Percentiles rank a stretch among this genome's conserved stretches.
Evolutionary conservation across 2,329 filamentous ascomycete genomes (phyloP).

Genomic region (Aspergillus quadrilineatus): DNA sequence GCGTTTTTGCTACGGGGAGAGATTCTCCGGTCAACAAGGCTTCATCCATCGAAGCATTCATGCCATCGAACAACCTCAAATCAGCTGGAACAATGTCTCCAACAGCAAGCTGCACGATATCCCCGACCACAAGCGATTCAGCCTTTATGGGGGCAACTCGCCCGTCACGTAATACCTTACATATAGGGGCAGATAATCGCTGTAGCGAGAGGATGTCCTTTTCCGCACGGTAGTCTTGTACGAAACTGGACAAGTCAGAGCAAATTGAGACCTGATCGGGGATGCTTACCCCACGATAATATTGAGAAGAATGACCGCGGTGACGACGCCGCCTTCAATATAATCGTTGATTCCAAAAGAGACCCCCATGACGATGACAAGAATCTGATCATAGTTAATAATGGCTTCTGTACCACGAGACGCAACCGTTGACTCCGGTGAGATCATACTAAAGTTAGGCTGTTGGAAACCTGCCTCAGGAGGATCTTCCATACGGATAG

Average conservation of each 20-base stretch:
- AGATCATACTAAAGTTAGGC: slow-evolving; percentile 62
- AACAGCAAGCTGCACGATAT: slow-evolving; percentile 53
- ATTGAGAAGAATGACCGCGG: slow-evolving; percentile 59
- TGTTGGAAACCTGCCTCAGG: slow-evolving; percentile 74
- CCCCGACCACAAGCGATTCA: slow-evolving; percentile 60
- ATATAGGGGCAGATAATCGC: slow-evolving; percentile 56
- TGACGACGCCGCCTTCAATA: slow-evolving; percentile 60
- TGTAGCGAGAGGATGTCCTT: slow-evolving; percentile 60
- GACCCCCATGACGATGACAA: slow-evolving; percentile 71
- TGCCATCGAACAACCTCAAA: slow-evolving; percentile 54
- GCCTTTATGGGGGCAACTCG: slow-evolving; percentile 53
- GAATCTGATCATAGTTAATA: slow-evolving; percentile 53
- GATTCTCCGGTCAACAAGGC: slow-evolving; percentile 63
- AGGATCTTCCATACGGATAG: slow-evolving; percentile 73
- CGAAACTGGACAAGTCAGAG: slow-evolving; percentile 40
- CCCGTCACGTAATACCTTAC: slow-evolving; percentile 57
- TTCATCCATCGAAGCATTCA: slow-evolving; percentile 74
- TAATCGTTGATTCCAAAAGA: slow-evolving; percentile 57
- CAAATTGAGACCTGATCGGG: too few species aligned
- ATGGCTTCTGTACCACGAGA: neutral
- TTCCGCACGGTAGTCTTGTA: slow-evolving; percentile 60
- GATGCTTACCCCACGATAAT: slow-evolving; percentile 51
- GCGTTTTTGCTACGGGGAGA: slow-evolving; percentile 57
- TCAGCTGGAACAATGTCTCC: slow-evolving; percentile 62
- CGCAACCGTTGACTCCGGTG: slow-evolving; percentile 2